Percentiles rank a stretch among this genome's conserved stretches.
Conservation (phyloP, 1,139 yeast genomes). For the Zygosaccharomyces pseudobailii region DNA sequence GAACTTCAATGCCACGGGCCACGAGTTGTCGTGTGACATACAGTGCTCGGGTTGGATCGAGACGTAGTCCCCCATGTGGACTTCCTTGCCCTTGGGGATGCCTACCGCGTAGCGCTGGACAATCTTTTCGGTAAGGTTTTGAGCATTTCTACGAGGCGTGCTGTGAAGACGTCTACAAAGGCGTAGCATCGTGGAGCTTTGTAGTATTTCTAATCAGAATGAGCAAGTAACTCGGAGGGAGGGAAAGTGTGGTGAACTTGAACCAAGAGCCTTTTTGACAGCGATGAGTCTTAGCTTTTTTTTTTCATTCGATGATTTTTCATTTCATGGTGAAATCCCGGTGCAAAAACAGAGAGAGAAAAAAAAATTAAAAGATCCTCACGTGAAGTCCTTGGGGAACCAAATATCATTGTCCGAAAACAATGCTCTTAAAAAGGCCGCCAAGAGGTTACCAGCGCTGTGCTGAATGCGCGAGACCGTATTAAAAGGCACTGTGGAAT, state of each 20-base stretch:
- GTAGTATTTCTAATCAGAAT: too few relatives aligned
- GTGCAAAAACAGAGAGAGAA: not conserved
- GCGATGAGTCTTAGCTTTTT: not conserved
- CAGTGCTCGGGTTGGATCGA: slow-evolving; percentile 94
- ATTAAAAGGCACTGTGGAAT: too few relatives aligned
- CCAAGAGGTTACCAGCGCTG: too few relatives aligned
- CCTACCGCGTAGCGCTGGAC: slow-evolving; percentile 92
- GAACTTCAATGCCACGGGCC: slow-evolving; percentile 98
- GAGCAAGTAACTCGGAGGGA: not conserved
- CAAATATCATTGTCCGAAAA: too few relatives aligned
- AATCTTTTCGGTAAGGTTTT: slow-evolving; percentile 89
- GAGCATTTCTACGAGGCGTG: slow-evolving; percentile 37
- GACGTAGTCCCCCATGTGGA: slow-evolving; percentile 89
- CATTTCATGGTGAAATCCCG: slow-evolving; percentile 2
- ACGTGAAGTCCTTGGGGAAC: too few relatives aligned
- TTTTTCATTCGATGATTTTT: not conserved
- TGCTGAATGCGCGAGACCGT: too few relatives aligned
- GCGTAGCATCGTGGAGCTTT: slow-evolving; percentile 11
- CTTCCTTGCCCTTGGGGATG: slow-evolving; percentile 61
- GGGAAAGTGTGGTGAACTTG: not conserved
- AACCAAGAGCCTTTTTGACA: not conserved
- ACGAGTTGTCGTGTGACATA: slow-evolving; percentile 97
- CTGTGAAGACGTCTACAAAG: slow-evolving; percentile 18
- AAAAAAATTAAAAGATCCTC: too few relatives aligned
- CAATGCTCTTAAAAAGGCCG: too few relatives aligned